These are phyloP conservation scores for Styphnolobium japonicum DNA, from an alignment of 306 rosid genomes.

Conservation along the genomic window DNA sequence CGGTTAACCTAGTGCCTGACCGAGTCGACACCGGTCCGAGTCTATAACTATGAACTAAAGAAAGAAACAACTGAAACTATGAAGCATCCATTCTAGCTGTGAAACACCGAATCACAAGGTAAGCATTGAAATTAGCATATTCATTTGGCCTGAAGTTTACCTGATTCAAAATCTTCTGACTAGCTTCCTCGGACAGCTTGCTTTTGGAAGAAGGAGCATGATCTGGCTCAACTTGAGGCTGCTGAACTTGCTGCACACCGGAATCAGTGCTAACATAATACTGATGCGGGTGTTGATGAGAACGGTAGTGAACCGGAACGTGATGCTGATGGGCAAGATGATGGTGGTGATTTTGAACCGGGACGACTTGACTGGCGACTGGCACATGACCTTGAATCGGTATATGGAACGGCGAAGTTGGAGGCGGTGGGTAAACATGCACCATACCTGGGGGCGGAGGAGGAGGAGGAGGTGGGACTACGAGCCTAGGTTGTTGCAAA, in stretches of 20 bases:
- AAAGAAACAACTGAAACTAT: neutral
- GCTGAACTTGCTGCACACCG: constrained; percentile 36
- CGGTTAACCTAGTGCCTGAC: too few relatives aligned
- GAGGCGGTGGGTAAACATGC: constrained; percentile 54
- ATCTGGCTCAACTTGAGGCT: constrained; percentile 45
- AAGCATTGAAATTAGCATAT: constrained; percentile 1
- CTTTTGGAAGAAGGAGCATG: constrained; percentile 46
- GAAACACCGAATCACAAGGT: neutral
- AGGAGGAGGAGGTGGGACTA: constrained; percentile 45
- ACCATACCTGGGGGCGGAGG: constrained; percentile 45
- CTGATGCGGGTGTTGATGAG: constrained; percentile 48
- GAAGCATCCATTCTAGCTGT: neutral
- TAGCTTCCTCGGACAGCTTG: constrained; percentile 70
- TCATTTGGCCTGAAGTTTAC: constrained; percentile 26
- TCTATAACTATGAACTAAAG: too few relatives aligned
- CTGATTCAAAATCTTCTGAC: constrained; percentile 84
- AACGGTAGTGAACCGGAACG: constrained; percentile 51
- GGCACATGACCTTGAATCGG: constrained; percentile 58
- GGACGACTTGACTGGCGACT: constrained; percentile 37
- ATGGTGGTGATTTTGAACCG: constrained; percentile 49
- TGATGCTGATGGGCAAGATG: constrained; percentile 49
- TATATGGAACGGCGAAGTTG: constrained; percentile 49
- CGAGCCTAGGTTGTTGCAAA: constrained; percentile 43
- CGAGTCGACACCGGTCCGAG: too few relatives aligned
- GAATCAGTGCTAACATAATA: constrained; percentile 36